Conservation (phyloP, 2,329 filamentous ascomycete genomes). For the Fusarium lyarnte region DNA sequence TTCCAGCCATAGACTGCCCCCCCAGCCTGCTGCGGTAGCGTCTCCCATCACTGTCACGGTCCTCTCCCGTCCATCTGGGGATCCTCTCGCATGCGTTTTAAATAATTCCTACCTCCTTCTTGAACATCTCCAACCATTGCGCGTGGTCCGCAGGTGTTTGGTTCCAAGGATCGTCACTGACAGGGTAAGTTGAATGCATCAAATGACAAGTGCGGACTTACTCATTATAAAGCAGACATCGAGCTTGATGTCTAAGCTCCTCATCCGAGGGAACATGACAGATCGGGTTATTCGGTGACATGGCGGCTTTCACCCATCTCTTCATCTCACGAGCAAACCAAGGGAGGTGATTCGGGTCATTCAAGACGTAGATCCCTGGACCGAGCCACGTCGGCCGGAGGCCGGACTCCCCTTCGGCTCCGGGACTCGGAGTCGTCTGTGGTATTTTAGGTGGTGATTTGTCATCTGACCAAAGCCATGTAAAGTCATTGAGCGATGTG, state of each 20-base stretch:
- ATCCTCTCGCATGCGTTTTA: background rate
- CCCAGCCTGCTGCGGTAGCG: too few relatives aligned
- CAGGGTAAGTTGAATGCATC: background rate
- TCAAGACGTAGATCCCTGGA: constrained; percentile 30
- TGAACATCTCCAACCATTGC: constrained; percentile 67
- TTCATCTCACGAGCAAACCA: constrained; percentile 42
- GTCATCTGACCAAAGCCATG: constrained; percentile 2
- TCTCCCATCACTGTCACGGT: too few relatives aligned
- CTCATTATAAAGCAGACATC: constrained; percentile 48
- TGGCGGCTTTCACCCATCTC: constrained; percentile 43
- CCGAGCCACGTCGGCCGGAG: constrained; percentile 30
- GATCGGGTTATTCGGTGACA: constrained; percentile 47
- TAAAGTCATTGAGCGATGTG: background rate
- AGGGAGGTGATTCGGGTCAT: constrained; percentile 41
- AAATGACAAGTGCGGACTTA: constrained; percentile 1
- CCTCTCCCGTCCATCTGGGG: fast-evolving
- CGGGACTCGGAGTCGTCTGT: background rate
- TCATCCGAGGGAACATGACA: constrained; percentile 49
- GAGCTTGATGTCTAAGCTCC: constrained; percentile 48
- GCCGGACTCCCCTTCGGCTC: background rate
- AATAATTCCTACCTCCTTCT: constrained; percentile 59
- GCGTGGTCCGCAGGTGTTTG: constrained; percentile 66
- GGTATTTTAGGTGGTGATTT: background rate
- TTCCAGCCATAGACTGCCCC: background rate
- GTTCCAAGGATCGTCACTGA: constrained; percentile 66